These are phyloP conservation scores for Penicillium cosmopolitanum DNA, from an alignment of 495 filamentous ascomycete species.

Conservation along the genomic window DNA sequence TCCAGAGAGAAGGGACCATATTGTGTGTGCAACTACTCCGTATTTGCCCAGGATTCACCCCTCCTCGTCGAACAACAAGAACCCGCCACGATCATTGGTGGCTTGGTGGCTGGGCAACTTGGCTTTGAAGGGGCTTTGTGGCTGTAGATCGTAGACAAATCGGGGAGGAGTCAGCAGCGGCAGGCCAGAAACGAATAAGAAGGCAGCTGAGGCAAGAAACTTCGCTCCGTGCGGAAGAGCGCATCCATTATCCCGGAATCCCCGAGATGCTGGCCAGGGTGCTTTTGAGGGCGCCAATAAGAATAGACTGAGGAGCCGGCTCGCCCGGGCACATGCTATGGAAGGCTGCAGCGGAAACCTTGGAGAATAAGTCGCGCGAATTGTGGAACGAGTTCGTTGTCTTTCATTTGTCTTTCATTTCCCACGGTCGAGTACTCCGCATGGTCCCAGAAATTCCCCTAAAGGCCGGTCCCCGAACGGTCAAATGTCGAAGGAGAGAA, in stretches of 20 bases:
- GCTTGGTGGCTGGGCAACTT: constrained; percentile 10
- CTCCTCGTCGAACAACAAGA: background rate
- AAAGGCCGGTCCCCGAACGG: constrained; percentile 8
- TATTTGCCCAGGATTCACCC: background rate
- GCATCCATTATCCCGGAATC: background rate
- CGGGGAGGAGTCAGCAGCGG: background rate
- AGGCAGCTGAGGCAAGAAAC: background rate
- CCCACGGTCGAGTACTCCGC: background rate
- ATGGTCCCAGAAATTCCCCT: background rate
- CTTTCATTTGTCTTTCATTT: background rate
- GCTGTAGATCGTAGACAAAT: constrained; percentile 17
- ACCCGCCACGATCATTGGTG: constrained; percentile 6
- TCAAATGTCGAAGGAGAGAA: constrained; percentile 11
- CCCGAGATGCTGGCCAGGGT: constrained; percentile 6
- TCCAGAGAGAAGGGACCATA: background rate
- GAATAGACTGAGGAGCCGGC: background rate
- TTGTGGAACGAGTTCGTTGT: background rate
- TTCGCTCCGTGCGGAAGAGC: no score
- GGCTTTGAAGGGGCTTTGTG: constrained; percentile 7
- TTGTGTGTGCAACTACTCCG: background rate
- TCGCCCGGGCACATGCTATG: background rate
- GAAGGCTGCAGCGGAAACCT: background rate
- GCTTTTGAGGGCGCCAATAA: background rate
- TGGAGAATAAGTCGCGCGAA: background rate
- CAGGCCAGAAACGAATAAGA: background rate